Evolutionary conservation across 768 basidiomycete species (phyloP).

Genomic region (Hericium coralloides): DNA sequence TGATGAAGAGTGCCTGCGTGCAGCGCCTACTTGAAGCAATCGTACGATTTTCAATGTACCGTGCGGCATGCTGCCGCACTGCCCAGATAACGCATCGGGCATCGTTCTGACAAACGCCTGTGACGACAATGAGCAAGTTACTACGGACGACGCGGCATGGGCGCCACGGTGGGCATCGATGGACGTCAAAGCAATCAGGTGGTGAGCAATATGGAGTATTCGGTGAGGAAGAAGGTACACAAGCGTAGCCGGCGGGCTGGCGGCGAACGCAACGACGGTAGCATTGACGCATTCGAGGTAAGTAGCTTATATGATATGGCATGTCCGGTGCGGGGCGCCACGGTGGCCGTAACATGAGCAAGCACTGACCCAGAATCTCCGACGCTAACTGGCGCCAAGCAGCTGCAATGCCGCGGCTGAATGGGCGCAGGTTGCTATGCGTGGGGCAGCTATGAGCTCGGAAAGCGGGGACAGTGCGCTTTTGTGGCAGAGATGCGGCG

Average conservation of each 20-base stretch:
- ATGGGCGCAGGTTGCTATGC: conserved; percentile 41
- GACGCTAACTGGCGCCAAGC: conserved; percentile 1
- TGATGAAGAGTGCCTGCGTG: neutral
- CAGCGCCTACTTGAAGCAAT: conserved; percentile 39
- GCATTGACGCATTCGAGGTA: conserved; percentile 58
- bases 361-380: neutral
- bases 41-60: conserved; percentile 53
- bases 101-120: conserved; percentile 44
- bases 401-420: conserved; percentile 38
- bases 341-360: neutral
- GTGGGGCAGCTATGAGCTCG: conserved; percentile 54
- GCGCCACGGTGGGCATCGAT: conserved; percentile 30
- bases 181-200: conserved; percentile 42
- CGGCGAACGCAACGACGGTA: conserved; percentile 52
- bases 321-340: neutral
- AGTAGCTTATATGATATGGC: conserved; percentile 21
- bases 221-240: conserved; percentile 54
- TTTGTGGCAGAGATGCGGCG: conserved; percentile 29
- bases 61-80: conserved; percentile 53
- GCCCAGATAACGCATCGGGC: conserved; percentile 34
- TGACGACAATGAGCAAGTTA: conserved; percentile 33
- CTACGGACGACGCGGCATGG: conserved; percentile 42
- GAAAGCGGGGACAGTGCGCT: conserved; percentile 45
- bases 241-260: conserved; percentile 54
- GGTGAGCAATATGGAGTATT: conserved; percentile 47